Base-by-base conservation (phyloP, 495 filamentous ascomycete species). In the Penicillium macrosclerotiorum region DNA sequence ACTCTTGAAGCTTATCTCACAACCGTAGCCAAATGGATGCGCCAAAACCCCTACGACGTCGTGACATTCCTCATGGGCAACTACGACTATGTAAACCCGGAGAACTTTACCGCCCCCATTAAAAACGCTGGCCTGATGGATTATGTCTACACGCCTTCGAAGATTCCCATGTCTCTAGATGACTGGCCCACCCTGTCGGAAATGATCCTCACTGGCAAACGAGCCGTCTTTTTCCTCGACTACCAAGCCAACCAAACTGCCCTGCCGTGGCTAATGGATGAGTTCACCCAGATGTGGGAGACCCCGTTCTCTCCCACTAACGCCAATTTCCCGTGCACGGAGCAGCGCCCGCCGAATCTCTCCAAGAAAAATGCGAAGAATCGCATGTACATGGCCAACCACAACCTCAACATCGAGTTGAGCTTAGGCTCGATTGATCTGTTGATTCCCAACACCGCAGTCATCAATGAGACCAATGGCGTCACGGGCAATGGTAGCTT, bases 1-100 rank as follows among this genome's bases (percentile, higher is more conserved):
- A 79, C 86, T 8, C 79, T 93, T 17, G 79, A 87, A 42, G 72
- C 76, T 23, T 93, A 90, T 68, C 80, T 97, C 26, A 70, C 65
- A 1, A 71, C 67, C 7, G 85, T 97, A 17, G 73, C 73, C 38
- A 54, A 65, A 34, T 97, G 92, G 92, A 79, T 97, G 13, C 68
- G 69, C 5, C 58, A 62, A 1, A 82, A 97, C 54, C 90, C 89
- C 0, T 93, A 89, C 63, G 90, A 97, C 51, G 85, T 96, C 4
- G 80, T 97, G n/a, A 95, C 90, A 4, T 80, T 96, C 40, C 70
- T 97, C 6, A 78, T 97, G 35, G 89, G 85, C 12, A 97, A 97
- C 64, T 82, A 76, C 48, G 89, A 93, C 68, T 84, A 71, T 40
- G 73, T 81, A 13, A 57, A 68, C 13, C 80, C 88, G 12, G 67